Conservation (phyloP, 352 stramenopile species). For the Globisporangium spinosum region DNA sequence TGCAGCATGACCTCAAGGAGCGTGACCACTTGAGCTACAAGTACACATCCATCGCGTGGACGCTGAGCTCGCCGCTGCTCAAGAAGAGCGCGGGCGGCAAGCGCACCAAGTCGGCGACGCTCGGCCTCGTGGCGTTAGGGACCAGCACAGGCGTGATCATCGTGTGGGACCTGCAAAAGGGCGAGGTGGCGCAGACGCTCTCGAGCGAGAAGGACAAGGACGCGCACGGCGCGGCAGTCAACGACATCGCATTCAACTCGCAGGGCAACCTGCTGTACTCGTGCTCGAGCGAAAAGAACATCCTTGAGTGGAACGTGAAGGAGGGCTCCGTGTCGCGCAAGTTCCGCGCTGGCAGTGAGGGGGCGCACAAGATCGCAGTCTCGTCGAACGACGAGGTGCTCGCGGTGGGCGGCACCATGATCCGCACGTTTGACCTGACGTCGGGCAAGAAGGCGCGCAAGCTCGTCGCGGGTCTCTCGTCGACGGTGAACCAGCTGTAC, state of each 20-base stretch:
- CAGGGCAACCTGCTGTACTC: slow-evolving; percentile 67
- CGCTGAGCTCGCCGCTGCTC: slow-evolving; percentile 34
- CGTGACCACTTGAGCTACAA: slow-evolving; percentile 83
- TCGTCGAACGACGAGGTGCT: slow-evolving; percentile 62
- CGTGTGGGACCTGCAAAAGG: slow-evolving; percentile 69
- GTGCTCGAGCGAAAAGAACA: slow-evolving; percentile 67
- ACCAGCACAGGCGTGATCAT: slow-evolving; percentile 64
- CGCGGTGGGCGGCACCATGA: slow-evolving; percentile 51
- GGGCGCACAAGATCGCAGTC: slow-evolving; percentile 61
- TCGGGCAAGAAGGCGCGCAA: slow-evolving; percentile 82
- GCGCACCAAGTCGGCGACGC: slow-evolving; percentile 32
- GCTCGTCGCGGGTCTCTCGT: slow-evolving; percentile 67
- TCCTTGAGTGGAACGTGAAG: slow-evolving; percentile 74
- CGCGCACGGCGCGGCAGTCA: slow-evolving; percentile 40
- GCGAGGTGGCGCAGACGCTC: slow-evolving; percentile 61
- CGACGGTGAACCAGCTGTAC: slow-evolving; percentile 59
- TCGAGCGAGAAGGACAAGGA: slow-evolving; percentile 42
- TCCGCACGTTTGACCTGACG: slow-evolving; percentile 72
- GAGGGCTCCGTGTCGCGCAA: slow-evolving; percentile 51
- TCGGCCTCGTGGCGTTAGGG: slow-evolving; percentile 67
- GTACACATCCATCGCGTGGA: slow-evolving; percentile 76
- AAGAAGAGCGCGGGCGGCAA: slow-evolving; percentile 41
- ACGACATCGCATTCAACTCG: slow-evolving; percentile 69
- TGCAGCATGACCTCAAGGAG: slow-evolving; percentile 80
- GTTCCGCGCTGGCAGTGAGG: slow-evolving; percentile 53